Percentiles rank a stretch among this genome's conserved stretches.
phyloP scores from a whole-genome alignment of 257 asterid species.

The Echium plantagineum region DNA sequence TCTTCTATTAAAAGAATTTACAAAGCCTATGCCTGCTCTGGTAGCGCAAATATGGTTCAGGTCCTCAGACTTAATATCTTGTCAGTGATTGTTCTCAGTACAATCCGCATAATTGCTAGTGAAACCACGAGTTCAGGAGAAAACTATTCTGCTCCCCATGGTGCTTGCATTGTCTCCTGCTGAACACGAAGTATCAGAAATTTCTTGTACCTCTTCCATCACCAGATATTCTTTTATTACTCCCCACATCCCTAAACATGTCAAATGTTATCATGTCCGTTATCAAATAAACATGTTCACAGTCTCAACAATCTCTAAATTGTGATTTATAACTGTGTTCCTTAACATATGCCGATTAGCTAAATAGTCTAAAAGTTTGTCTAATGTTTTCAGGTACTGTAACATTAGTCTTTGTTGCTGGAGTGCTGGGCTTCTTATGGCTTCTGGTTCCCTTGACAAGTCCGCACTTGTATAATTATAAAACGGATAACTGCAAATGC shows the following conservation, averaged over 20 bases:
- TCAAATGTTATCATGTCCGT: too few species aligned
- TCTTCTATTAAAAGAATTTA: not conserved
- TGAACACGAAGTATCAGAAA: too few species aligned
- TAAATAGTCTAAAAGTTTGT: not conserved
- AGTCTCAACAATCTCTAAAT: not conserved
- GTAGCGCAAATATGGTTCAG: not conserved
- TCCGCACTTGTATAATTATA: conserved; percentile 40
- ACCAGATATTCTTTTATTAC: too few species aligned
- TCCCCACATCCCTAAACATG: too few species aligned
- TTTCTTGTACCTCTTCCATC: not conserved
- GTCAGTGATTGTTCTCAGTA: not conserved
- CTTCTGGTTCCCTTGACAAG: conserved; percentile 60
- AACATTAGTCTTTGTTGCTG: conserved; percentile 39
- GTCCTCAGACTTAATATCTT: not conserved
- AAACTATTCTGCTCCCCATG: not conserved
- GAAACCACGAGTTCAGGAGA: not conserved
- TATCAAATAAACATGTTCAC: not conserved
- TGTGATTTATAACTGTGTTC: not conserved
- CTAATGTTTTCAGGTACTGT: conserved; percentile 39
- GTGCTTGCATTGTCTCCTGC: too few species aligned
- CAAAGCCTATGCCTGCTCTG: not conserved
- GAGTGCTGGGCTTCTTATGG: conserved; percentile 50
- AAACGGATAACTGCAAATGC: conserved; percentile 50
- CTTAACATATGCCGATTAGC: not conserved
- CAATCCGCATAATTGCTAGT: not conserved